Evolutionary conservation across 2,329 filamentous ascomycete species (phyloP), one percentile per base, ranked within the genome.

Genomic region (Leptographium wingfieldii): DNA sequence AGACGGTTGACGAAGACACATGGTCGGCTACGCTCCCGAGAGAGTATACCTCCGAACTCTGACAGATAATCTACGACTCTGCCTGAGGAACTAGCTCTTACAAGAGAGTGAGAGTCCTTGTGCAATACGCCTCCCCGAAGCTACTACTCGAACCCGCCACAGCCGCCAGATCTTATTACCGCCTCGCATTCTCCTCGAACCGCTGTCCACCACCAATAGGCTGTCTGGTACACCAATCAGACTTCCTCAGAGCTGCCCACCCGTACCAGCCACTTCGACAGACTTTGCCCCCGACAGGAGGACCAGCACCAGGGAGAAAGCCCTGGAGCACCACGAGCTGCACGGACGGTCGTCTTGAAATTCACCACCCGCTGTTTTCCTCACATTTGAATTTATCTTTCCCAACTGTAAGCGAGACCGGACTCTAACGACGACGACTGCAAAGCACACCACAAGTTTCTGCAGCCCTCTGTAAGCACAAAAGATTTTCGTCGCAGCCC

Each of bases 401-500:
- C 29, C 22, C 7, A 12, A 25, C 48, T 27, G 25, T 27, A 27
- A 51, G 22, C 10, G 10, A 16, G 5, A 51, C 25, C 22, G 22
- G 5, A 4, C 35, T 3, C 51, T 25, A 14, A 46, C 38, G 55
- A 25, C n/a, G 10, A 29, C 55, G n/a, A 46, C 38, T 27, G 38
- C 38, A n/a, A n/a, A 25, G 25, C 25, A 46, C 7, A 33, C 16
- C 19, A 25, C 38, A 12, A 12, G n/a, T 35, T 40, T 43, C 35
- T 27, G 29, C 54, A 22, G 31, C 51, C 55, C 55, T 35, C 53
- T 40, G 33, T 59, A 53, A 59, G 57, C 62, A 61, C 48, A 61
- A 55, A 25, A 55, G 61, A 29, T 67, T 66, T 66, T 70, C 71
- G 70, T 72, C 70, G 71, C 73, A 77, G 78, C 78, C 80, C 77